phyloP scores from a whole-genome alignment of 1,139 yeast genomes.

The Pichia sp. region DNA sequence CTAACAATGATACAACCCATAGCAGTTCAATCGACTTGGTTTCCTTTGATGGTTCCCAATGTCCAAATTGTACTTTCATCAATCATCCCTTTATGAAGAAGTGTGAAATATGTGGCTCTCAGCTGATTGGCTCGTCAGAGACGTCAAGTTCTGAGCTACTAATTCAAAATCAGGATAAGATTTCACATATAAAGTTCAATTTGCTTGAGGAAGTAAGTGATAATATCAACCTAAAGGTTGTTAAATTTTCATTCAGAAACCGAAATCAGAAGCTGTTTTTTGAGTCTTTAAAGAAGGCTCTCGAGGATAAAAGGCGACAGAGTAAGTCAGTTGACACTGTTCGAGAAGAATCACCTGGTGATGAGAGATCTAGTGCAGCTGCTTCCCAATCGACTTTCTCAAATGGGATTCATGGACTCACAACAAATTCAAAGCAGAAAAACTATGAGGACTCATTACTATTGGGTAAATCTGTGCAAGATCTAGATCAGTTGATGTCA shows the following conservation, averaged over 20 bases:
- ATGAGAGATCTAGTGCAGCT: not conserved
- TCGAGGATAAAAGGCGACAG: constrained; percentile 21
- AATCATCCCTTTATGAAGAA: constrained; percentile 74
- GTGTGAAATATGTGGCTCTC: constrained; percentile 87
- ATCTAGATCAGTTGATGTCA: constrained; percentile 70
- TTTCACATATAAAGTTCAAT: not conserved
- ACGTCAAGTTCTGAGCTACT: not conserved
- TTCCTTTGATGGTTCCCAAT: constrained; percentile 42
- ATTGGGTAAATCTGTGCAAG: constrained; percentile 67
- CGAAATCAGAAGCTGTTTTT: constrained; percentile 53
- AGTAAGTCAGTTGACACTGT: not conserved
- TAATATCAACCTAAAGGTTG: constrained; percentile 5
- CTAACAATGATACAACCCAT: not conserved
- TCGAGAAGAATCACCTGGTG: not conserved
- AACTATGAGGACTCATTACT: constrained; percentile 59
- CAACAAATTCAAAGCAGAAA: constrained; percentile 53
- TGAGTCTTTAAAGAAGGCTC: constrained; percentile 37
- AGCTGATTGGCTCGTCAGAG: constrained; percentile 19
- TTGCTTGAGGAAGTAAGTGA: not conserved
- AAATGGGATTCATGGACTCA: constrained; percentile 64
- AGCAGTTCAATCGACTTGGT: constrained; percentile 18
- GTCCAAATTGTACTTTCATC: constrained; percentile 79
- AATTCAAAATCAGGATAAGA: not conserved
- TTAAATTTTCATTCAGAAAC: constrained; percentile 60
- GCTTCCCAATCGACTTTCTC: constrained; percentile 13